phyloP scores from a whole-genome alignment of 352 stramenopile genomes.

The Phytophthora kernoviae region DNA sequence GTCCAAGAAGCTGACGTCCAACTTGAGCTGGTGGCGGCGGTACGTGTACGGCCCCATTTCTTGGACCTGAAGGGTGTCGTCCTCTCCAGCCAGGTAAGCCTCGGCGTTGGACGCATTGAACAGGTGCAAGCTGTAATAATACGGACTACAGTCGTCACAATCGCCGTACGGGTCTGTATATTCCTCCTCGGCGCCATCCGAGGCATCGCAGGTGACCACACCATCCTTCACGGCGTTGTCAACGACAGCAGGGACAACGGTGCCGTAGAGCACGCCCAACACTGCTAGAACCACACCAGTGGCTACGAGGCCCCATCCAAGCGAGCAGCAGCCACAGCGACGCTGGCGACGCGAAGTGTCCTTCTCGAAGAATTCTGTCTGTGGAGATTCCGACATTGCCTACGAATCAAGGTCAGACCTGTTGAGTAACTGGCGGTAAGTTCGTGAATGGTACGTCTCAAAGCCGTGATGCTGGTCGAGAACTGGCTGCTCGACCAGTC shows the following conservation, averaged over 20 bases:
- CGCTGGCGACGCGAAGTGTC: slow-evolving; percentile 4
- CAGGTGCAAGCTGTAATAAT: slow-evolving; percentile 56
- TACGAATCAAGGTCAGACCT: background rate
- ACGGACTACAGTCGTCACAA: slow-evolving; percentile 66
- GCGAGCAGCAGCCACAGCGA: slow-evolving; percentile 39
- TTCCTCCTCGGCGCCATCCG: slow-evolving; percentile 39
- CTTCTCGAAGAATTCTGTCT: slow-evolving; percentile 31
- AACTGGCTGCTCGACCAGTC: background rate
- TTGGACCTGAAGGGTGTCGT: slow-evolving; percentile 55
- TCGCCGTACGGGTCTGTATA: slow-evolving; percentile 60
- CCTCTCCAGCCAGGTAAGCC: slow-evolving; percentile 47
- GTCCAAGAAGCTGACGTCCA: slow-evolving; percentile 59
- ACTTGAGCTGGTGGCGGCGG: slow-evolving; percentile 53
- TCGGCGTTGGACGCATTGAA: slow-evolving; percentile 53
- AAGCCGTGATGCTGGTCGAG: background rate
- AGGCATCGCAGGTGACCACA: slow-evolving; percentile 46
- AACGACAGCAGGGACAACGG: slow-evolving; percentile 44
- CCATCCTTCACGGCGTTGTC: slow-evolving; percentile 48
- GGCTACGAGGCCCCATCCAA: slow-evolving; percentile 44
- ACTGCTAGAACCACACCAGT: slow-evolving; percentile 40
- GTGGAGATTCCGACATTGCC: slow-evolving; percentile 24
- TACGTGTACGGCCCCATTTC: slow-evolving; percentile 76
- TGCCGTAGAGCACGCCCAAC: slow-evolving; percentile 51
- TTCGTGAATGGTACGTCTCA: slow-evolving; percentile 15
- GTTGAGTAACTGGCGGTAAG: slow-evolving; percentile 18